Base-by-base conservation (phyloP, 1,139 yeast species). In the Blastobotrys aristatus region DNA sequence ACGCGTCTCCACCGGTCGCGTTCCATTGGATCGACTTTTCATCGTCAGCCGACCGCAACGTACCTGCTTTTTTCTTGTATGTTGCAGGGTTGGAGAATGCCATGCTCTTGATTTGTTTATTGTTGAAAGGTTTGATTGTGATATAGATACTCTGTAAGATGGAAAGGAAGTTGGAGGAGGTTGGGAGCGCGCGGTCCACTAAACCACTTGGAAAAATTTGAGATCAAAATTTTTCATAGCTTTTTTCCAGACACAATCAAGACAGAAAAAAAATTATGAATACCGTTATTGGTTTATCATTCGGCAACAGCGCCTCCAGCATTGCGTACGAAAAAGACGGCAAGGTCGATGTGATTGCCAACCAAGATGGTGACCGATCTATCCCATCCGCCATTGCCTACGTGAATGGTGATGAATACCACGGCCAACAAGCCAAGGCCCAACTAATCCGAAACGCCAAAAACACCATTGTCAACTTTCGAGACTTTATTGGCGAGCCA, bases 341-440 rank as follows among this genome's bases (percentile, higher is more conserved):
- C 51, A 87, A 85, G 68, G 95, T 89, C 53, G 97, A 92, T 64
- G 96, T 92, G 56, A 92, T 92, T 68, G 98, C 98, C 59, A 92
- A 92, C 79, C 97, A 95, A 60, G 98, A 92, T 65, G 99, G 99
- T 68, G 98, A 94, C 71, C 89, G 98, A 73, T 79, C 94, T 53
- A 92, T 92, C 65, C 96, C 97, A 54, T 85, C 97, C 21, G 86
- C 86, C 49, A 76, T 92, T 55, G 83, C 97, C 14, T 92, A 90
- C 67, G 89, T 89, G 53, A 96, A 95, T 54, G 83, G 78, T 48
- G 97, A 92, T 67, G 98, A 92, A 73, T 92, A 87, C 72, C 97
- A 92, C 66, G 99, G 99, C 53, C 84, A 88, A 55, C 97, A 94
- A 74, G 98, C 98, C 53, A 73, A 83, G 62, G 87, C 89, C 52